phyloP scores from a whole-genome alignment of 176 grass and related monocot genomes.

The Oryza glaberrima region DNA sequence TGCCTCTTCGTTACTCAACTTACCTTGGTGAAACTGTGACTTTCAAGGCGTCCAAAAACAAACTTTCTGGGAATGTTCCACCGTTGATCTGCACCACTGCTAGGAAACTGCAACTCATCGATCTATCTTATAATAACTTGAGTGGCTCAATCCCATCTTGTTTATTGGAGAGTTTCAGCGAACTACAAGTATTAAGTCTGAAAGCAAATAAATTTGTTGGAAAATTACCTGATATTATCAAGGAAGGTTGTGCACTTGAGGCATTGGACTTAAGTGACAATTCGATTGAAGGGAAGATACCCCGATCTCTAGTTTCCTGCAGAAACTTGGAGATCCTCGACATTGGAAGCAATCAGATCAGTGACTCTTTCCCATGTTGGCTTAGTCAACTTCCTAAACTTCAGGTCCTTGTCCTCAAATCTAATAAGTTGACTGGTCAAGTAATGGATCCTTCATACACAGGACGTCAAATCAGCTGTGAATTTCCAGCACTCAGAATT shows the following conservation, averaged over 20 bases:
- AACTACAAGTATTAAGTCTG: slow-evolving; percentile 14
- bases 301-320: slow-evolving; percentile 40
- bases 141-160: slow-evolving; percentile 26
- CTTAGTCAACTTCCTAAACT: slow-evolving; percentile 42
- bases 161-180: slow-evolving; percentile 20
- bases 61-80: slow-evolving; percentile 37
- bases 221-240: neutral
- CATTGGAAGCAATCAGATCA: no score
- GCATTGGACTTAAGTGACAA: slow-evolving; percentile 43
- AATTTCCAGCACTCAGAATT: slow-evolving; percentile 26
- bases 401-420: slow-evolving; percentile 47
- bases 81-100: slow-evolving; percentile 27
- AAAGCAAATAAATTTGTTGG: slow-evolving; percentile 34
- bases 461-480: neutral
- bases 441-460: slow-evolving; percentile 1
- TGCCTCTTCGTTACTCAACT: slow-evolving; percentile 34
- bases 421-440: slow-evolving; percentile 27
- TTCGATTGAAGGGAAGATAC: slow-evolving; percentile 36
- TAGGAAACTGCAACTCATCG: neutral
- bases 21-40: neutral
- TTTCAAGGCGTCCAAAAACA: slow-evolving; percentile 20
- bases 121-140: slow-evolving; percentile 27
- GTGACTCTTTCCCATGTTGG: slow-evolving; percentile 52
- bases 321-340: slow-evolving; percentile 2
- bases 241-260: slow-evolving; percentile 8